phyloP scores from a whole-genome alignment of 495 filamentous ascomycete species.

The Achaetomiella virescens region DNA sequence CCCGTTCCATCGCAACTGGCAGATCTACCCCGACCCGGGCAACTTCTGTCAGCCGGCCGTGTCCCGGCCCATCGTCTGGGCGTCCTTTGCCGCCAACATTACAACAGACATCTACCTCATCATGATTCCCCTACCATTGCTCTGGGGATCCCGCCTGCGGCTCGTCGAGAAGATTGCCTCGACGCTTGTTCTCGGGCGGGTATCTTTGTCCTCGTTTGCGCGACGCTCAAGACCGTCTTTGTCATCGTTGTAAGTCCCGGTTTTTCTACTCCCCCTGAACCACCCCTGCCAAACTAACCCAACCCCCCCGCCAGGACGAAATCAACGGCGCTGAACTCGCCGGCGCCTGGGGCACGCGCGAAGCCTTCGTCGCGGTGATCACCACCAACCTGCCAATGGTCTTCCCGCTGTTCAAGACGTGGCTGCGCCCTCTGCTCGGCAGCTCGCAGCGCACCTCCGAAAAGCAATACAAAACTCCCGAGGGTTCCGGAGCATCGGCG shows the following conservation, averaged over 20 bases:
- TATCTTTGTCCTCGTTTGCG: slow-evolving; percentile 46
- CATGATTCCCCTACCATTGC: slow-evolving; percentile 46
- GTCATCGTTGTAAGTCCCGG: slow-evolving; percentile 34
- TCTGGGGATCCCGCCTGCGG: slow-evolving; percentile 43
- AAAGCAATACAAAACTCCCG: slow-evolving; percentile 9
- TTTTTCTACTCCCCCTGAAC: slow-evolving; percentile 7
- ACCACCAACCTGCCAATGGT: slow-evolving; percentile 51
- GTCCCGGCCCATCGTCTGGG: slow-evolving; percentile 38
- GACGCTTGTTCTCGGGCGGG: slow-evolving; percentile 44
- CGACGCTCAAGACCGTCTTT: slow-evolving; percentile 43
- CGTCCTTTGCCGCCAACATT: slow-evolving; percentile 41
- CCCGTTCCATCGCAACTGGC: slow-evolving; percentile 47
- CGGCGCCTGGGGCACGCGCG: slow-evolving; percentile 46
- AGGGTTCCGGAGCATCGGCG: slow-evolving; percentile 12
- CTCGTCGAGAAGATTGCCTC: slow-evolving; percentile 41
- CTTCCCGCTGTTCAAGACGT: slow-evolving; percentile 43
- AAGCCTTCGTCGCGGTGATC: slow-evolving; percentile 47
- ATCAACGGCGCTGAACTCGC: slow-evolving; percentile 42
- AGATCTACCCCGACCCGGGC: slow-evolving; percentile 48
- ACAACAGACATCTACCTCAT: slow-evolving; percentile 45
- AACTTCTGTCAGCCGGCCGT: slow-evolving; percentile 45
- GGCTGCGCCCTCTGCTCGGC: slow-evolving; percentile 37
- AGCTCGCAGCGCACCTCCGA: background rate
- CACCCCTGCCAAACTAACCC: slow-evolving; percentile 25
- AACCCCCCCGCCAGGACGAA: slow-evolving; percentile 32